These are phyloP conservation scores for Fusarium equiseti DNA, from an alignment of 2,329 filamentous ascomycete species.

Conservation along the genomic window DNA sequence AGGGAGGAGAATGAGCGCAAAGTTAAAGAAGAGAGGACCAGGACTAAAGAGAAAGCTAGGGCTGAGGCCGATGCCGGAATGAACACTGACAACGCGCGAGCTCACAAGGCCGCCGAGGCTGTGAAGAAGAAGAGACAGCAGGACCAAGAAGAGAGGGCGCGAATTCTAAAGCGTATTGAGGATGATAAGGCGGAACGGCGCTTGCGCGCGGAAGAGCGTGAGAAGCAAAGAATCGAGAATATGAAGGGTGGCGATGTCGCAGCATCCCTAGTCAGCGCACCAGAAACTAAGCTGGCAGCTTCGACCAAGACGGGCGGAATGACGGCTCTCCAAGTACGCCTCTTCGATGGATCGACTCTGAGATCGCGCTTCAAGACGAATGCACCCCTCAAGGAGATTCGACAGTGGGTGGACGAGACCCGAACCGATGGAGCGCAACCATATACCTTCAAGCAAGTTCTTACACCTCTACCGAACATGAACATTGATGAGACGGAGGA, in stretches of 20 bases:
- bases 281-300: slow-evolving; percentile 50
- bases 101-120: slow-evolving; percentile 63
- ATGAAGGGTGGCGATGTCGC: slow-evolving; percentile 49
- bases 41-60: slow-evolving; percentile 60
- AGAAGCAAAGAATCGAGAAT: slow-evolving; percentile 54
- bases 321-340: slow-evolving; percentile 77
- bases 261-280: slow-evolving; percentile 48
- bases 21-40: slow-evolving; percentile 63
- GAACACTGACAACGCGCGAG: slow-evolving; percentile 49
- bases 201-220: slow-evolving; percentile 64
- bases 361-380: slow-evolving; percentile 76
- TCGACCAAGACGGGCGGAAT: slow-evolving; percentile 48
- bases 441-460: slow-evolving; percentile 86
- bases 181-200: slow-evolving; percentile 79
- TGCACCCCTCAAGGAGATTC: slow-evolving; percentile 75
- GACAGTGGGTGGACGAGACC: slow-evolving; percentile 80
- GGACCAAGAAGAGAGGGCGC: slow-evolving; percentile 74
- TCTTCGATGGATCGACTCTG: slow-evolving; percentile 87
- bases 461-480: slow-evolving; percentile 81
- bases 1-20: slow-evolving; percentile 60
- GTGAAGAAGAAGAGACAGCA: slow-evolving; percentile 74
- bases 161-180: slow-evolving; percentile 80
- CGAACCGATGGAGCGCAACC: slow-evolving; percentile 69
- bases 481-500: slow-evolving; percentile 83
- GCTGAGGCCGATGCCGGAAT: slow-evolving; percentile 55